Conservation (phyloP, 305 asterid genomes). For the Ilex paraguariensis region DNA sequence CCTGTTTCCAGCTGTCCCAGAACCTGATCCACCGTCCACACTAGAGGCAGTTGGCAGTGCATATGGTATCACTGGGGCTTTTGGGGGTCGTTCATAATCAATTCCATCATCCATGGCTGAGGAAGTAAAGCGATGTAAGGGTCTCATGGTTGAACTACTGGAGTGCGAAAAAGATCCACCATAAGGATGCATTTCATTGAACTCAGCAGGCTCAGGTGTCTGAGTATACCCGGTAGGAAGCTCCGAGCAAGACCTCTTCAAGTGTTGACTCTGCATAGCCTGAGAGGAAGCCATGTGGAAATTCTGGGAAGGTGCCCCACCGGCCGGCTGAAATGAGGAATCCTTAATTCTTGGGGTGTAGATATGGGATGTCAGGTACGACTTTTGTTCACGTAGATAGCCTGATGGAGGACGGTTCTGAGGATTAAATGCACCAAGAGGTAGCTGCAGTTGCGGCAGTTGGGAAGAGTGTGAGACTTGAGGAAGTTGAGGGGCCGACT, state of each 20-base stretch:
- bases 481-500: background rate
- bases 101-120: background rate
- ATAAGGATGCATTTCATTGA: background rate
- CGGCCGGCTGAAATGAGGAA: background rate
- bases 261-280: background rate
- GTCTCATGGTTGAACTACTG: background rate
- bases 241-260: background rate
- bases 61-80: background rate
- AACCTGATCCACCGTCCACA: background rate
- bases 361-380: background rate
- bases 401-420: background rate
- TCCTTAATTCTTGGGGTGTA: background rate
- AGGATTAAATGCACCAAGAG: background rate
- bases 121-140: background rate
- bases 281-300: background rate
- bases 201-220: background rate
- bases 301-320: background rate
- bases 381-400: background rate
- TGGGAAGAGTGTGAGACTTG: background rate
- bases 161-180: background rate
- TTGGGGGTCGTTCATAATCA: background rate
- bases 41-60: background rate
- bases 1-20: background rate
- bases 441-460: background rate
- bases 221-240: background rate